Evolutionary conservation across 225 moss, liverwort and hornwort genomes (phyloP), one percentile per base, ranked within the genome.

Genomic region (Thuidium tamariscinum): DNA sequence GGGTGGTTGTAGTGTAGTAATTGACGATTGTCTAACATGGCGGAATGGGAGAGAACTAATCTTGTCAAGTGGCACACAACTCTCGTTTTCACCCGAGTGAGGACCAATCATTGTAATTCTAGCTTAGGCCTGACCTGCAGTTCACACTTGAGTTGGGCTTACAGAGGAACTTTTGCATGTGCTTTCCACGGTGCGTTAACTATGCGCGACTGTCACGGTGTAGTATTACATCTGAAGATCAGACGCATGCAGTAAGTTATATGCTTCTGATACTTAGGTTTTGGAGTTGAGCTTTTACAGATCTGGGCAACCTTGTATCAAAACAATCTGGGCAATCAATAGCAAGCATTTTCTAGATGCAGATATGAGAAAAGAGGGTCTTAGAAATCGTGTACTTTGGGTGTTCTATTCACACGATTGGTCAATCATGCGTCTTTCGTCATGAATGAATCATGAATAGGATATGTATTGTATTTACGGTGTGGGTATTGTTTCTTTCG

Each of bases 81-180:
- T 34, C 65, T 70, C 59, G 16, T 65, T 52, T 68, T 55, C 72
- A 70, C 60, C 20, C 4, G 36, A 84, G 63, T 71, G 56, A 72
- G 66, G 82, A 77, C 78, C 61, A 67, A 78, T 85, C 20, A 84
- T 84, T 91, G 84, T 89, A 84, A 81, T 86, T 84, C 78, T 87
- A 87, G 74, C 82, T 74, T 69, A 46, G 55, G 29, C 78, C 67
- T 51, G 39, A 25, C 74, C 85, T 79, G 57, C 57, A 39, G 52
- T 68, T 61, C 57, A 83, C 69, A 48, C 46, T 23, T 19, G 49
- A 75, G 60, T 62, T 83, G 75, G 55, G 57, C 62, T 75, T 48
- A 16, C 57, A 64, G 79, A 68, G 65, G 39, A 52, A 32, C 7
- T 72, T 78, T 88, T 72, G 63, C 87, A 57, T 61, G 44, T 29